Evolutionary conservation across 1,139 yeast species (phyloP).

Genomic region (Protomyces inouyei): DNA sequence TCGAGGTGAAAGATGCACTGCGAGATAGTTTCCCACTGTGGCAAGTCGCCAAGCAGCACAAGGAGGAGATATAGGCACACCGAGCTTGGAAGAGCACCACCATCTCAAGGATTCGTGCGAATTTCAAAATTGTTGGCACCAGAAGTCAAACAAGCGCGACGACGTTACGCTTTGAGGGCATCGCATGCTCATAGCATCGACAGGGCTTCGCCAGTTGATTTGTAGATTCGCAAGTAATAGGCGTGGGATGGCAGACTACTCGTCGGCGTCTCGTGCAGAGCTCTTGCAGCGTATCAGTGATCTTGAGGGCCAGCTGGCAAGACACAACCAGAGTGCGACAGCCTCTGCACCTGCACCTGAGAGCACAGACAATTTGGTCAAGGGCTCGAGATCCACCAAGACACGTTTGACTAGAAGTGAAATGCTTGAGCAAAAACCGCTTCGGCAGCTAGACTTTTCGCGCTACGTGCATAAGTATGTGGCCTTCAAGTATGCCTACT

Average conservation of each 20-base stretch:
- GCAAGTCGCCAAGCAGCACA: slow-evolving; percentile 16
- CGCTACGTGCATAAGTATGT: slow-evolving; percentile 63
- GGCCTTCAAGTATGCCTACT: slow-evolving; percentile 76
- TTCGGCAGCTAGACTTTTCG: slow-evolving; percentile 54
- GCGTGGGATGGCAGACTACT: not conserved
- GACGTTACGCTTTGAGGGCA: too few relatives aligned
- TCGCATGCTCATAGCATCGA: too few relatives aligned
- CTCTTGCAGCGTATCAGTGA: not conserved
- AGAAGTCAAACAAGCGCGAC: too few relatives aligned
- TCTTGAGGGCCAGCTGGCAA: not conserved
- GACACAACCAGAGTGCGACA: not conserved
- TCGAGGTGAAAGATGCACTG: slow-evolving; percentile 53
- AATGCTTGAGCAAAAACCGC: not conserved
- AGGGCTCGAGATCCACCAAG: not conserved
- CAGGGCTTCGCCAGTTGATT: not conserved
- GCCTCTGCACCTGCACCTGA: too few relatives aligned
- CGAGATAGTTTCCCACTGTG: slow-evolving; percentile 39
- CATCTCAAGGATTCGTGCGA: not conserved
- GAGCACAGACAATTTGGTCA: not conserved
- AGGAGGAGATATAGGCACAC: slow-evolving; percentile 1
- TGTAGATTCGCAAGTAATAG: not conserved
- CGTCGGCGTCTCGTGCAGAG: not conserved
- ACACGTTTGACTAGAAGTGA: not conserved
- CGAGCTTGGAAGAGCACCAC: too few relatives aligned
- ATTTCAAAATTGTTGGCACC: not conserved